Base-by-base conservation (phyloP, 305 asterid species). In the Nicotiana rustica region DNA sequence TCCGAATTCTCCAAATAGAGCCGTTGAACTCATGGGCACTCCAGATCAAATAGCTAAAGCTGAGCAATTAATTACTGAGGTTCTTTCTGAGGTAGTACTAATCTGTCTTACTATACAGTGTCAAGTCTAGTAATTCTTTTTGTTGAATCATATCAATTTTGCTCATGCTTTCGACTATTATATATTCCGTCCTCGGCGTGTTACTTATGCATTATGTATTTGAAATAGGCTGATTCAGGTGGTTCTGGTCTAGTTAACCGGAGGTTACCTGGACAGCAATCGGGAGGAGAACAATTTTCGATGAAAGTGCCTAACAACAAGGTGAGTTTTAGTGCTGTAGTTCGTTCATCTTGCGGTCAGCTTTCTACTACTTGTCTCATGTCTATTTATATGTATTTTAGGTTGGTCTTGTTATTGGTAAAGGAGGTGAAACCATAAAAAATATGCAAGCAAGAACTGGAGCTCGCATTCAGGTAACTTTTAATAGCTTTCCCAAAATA, bases 341-440 rank as follows among this genome's bases (percentile, higher is more conserved):
- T 52, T 75, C 55, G 13, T 33, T 29, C 1, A 7, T 25, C 61
- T 71, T 2, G 65, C 8, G 1, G 47, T 25, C 21, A 4, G 65
- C 47, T 49, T 80, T 65, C 6, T 66, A 66, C 25, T 49, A 19
- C 49, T 66, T 33, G 29, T 77, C 69, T 77, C 13, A 78, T 38
- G 62, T 29, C 67, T 57, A 78, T 14, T 67, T 36, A 4, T 78
- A 2, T 18, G n/a, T 41, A 56, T 79, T 70, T 82, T 88, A 95
- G 97, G 98, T 96, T 82, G 99, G 99, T 19, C 98, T 93, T 88
- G 97, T 96, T 76, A 96, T 96, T 85, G 99, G 99, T 66, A 96
- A 96, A 91, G 98, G 99, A 67, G 99, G 99, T 33, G 99, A 96
- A 87, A 95, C 99, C 86, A 96, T 96, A 77, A 95, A 93, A 85